Base-by-base conservation (phyloP, 306 rosid species). In the Fragaria ananassa region DNA sequence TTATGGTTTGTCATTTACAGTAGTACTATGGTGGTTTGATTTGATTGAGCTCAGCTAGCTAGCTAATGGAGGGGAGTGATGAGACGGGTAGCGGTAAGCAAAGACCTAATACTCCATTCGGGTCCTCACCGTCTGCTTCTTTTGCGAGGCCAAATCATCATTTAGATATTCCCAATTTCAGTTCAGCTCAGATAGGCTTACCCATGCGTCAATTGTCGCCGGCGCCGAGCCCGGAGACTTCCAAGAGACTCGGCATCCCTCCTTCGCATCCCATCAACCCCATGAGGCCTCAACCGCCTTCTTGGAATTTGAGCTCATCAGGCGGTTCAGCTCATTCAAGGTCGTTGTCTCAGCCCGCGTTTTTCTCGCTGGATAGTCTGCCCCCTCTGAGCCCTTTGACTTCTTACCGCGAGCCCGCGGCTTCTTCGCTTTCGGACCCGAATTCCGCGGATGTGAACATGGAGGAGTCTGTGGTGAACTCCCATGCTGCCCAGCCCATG, bases 351-450 rank as follows among this genome's bases (percentile, higher is more conserved):
- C 96, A 89, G 42, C 88, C 96, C 3, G 41, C 96, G 1, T 89
- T 85, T 75, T 88, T 91, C 49, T 75, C 86, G 0, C 76, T 85
- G 6, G 94, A 91, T 74, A 76, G 83, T 21, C 78, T 90, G 91
- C 96, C 98, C 7, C 98, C 96, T 0, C 74, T 89, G 89, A 86
- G 91, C 29, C 97, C 97, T 67, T 79, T 83, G 17, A 84, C 88
- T 45, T 21, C 6, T 25, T 85, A 79, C 51, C 79, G 83, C 15
- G 91, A 85, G 15, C 75, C 81, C n/a, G 12, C 85, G 1, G n/a
- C 70, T 0, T 74, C 86, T 58, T 74, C 88, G 1, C 75, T 84
- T 10, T 81, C 84, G 14, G 91, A 88, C 76, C 73, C 88, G 4
- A 78, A 72, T 41, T 71, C 88, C 1, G 64, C 46, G 6, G 89